Conservation (phyloP, 2,329 filamentous ascomycete species). For the Phaeoacremonium minimum region DNA sequence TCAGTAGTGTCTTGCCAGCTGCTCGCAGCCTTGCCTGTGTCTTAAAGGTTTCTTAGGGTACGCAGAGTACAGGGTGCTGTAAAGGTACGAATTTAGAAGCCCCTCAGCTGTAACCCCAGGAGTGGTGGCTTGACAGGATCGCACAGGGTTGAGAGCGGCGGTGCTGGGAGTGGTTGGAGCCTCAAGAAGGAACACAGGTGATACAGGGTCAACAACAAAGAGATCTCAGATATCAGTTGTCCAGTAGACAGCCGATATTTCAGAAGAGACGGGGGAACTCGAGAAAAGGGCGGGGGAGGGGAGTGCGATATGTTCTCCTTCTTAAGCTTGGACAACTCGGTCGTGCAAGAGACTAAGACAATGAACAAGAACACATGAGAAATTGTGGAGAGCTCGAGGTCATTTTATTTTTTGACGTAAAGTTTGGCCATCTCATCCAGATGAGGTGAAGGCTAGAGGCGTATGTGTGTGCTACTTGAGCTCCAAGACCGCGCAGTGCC, state of each 20-base stretch:
- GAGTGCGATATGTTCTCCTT: conserved; percentile 17
- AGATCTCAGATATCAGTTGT: too few species aligned
- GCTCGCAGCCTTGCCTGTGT: too few species aligned
- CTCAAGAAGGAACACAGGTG: conserved; percentile 11
- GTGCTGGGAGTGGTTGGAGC: conserved; percentile 12
- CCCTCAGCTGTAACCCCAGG: conserved; percentile 6
- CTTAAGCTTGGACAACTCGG: conserved; percentile 20
- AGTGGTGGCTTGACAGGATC: conserved; percentile 13
- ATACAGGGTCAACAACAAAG: conserved; percentile 9
- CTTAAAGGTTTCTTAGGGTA: too few species aligned
- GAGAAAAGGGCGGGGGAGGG: conserved; percentile 7
- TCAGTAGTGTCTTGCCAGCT: too few species aligned
- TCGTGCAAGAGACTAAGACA: conserved; percentile 41
- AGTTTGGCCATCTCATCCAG: conserved; percentile 8
- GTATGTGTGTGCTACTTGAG: conserved; percentile 4
- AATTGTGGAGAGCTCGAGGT: conserved; percentile 26
- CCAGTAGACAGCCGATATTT: neutral
- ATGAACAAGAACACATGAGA: conserved; percentile 20
- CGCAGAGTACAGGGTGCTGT: too few species aligned
- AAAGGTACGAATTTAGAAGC: too few species aligned
- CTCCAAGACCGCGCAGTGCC: neutral
- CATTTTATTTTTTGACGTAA: conserved; percentile 18
- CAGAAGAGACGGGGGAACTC: conserved; percentile 11
- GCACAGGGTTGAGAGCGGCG: conserved; percentile 9
- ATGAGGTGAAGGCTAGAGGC: conserved; percentile 7